Conservation (phyloP, 2,329 filamentous ascomycete genomes). For the Colletotrichum lupini region DNA sequence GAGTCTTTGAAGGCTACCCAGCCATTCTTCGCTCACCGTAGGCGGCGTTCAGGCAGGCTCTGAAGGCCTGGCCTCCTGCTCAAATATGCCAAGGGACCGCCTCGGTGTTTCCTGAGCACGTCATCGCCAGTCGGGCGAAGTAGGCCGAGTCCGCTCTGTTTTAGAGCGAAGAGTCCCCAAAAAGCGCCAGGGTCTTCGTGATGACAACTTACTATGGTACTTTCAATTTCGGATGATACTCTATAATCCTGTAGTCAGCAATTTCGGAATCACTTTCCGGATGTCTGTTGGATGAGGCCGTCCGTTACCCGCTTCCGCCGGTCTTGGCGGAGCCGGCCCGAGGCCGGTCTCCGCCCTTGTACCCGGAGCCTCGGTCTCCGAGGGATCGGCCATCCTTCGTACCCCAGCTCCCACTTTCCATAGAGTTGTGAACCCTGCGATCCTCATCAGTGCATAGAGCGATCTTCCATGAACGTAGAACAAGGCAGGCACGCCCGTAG, state of each 20-base stretch:
- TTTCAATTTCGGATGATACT: not conserved
- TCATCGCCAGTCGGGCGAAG: slow-evolving; percentile 17
- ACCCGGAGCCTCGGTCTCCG: not conserved
- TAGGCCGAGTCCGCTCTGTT: not conserved
- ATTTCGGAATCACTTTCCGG: not conserved
- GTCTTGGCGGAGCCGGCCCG: slow-evolving; percentile 16
- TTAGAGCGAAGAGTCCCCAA: not conserved
- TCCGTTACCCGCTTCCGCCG: not conserved
- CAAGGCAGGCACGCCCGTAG: not conserved
- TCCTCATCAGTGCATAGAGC: not conserved
- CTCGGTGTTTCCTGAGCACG: slow-evolving; percentile 12
- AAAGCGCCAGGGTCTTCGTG: not conserved
- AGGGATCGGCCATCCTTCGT: not conserved
- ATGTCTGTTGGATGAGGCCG: not conserved
- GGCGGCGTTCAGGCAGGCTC: not conserved
- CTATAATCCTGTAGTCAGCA: not conserved
- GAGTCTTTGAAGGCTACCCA: not conserved
- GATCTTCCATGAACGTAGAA: not conserved
- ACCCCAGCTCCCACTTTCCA: not conserved
- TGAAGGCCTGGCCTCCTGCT: not conserved
- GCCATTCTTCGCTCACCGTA: not conserved
- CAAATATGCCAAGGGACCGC: slow-evolving; percentile 15
- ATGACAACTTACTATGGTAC: not conserved
- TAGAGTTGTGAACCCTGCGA: not conserved
- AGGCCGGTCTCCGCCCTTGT: slow-evolving; percentile 7